These are phyloP conservation scores for Aureobasidium sp. DNA, from an alignment of 2,329 filamentous ascomycete genomes.

Conservation along the genomic window DNA sequence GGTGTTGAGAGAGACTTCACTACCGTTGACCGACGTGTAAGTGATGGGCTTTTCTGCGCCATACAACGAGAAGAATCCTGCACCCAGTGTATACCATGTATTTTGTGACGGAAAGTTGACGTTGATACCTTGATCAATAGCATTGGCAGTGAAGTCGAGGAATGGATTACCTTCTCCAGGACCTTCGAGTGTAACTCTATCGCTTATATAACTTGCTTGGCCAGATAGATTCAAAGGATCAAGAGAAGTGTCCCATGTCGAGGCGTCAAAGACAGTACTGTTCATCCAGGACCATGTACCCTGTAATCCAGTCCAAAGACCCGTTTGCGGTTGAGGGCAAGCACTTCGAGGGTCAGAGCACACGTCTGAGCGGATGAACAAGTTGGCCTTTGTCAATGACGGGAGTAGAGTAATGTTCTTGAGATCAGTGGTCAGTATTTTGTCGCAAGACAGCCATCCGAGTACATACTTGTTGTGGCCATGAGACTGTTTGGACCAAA, in stretches of 20 bases:
- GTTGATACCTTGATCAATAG: neutral
- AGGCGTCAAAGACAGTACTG: neutral
- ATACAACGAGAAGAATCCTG: constrained; percentile 8
- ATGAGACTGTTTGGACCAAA: neutral
- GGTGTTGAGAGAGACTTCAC: neutral
- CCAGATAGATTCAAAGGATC: neutral
- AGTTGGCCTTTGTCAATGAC: neutral
- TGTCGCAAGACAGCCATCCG: too few relatives aligned
- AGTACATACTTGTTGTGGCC: neutral
- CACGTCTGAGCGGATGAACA: neutral
- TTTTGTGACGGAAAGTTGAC: neutral
- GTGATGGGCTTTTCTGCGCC: neutral
- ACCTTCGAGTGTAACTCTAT: neutral
- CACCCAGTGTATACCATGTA: neutral
- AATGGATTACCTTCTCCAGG: neutral
- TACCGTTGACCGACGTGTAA: neutral
- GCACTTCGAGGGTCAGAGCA: neutral
- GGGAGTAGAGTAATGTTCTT: constrained; percentile 2
- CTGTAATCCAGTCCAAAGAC: neutral
- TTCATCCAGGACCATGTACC: constrained; percentile 1
- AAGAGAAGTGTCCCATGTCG: neutral
- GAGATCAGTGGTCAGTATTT: neutral
- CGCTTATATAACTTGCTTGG: constrained; percentile 6
- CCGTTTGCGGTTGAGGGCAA: neutral
- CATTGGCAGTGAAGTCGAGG: constrained; percentile 4